Evolutionary conservation across 139 green algal genomes (phyloP), one percentile per base, ranked within the genome.

Genomic region (Chlorella sp.): DNA sequence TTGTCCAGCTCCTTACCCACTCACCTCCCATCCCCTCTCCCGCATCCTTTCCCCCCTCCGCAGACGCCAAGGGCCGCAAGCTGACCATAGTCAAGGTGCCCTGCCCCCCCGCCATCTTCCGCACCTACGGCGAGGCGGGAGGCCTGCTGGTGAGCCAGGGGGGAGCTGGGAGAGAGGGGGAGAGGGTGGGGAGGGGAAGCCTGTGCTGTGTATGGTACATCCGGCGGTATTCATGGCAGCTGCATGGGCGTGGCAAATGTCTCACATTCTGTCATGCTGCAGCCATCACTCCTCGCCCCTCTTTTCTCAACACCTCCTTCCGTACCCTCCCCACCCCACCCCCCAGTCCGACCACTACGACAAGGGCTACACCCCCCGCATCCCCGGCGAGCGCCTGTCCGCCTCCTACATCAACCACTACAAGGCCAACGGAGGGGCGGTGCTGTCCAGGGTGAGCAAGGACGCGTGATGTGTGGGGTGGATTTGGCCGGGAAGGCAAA

Each of bases 331-430:
- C 34, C 68, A n/a, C 28, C 42, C 34, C 66, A 68, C 5, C 28
- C 18, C 91, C 86, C 93, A 96, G 93, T 83, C 91, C n/a, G 94
- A 95, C 64, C 92, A 96, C 92, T 92, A 95, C 75, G 89, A 93
- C 83, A 92, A 93, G 91, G 94, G 94, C 22, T 96, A 95, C 83
- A 91, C 92, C 48, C 92, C 94, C 0, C 91, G 94, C 83, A 81
- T 94, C 32, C 78, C 93, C 69, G 90, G 88, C 15, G 93, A 94
- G 80, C 90, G 92, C 60, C 91, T 97, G 77, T 88, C 92, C 32
- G 93, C 91, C 86, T 94, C 92, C n/a, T 97, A 97, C 93, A 95
- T 97, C 91, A 97, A 97, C 93, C 96, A 97, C 90, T 97, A 96
- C 91, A 89, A 93, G 48, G 93, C 93, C 40, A 97, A 97, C 53